Evolutionary conservation across 345 rosid species (phyloP).

Genomic region (Brassica carinata): DNA sequence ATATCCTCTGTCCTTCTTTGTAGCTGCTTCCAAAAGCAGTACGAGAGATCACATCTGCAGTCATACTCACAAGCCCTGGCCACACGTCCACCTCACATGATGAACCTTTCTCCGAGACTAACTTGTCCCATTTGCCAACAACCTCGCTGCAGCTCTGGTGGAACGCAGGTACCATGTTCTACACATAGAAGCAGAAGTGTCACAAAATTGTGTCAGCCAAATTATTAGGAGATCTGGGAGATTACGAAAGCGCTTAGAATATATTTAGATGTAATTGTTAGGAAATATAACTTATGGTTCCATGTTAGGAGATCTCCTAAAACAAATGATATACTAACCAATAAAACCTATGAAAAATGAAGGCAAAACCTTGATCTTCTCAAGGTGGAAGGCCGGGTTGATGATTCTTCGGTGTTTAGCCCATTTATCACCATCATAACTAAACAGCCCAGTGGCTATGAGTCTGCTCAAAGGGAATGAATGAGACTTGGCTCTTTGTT

Average conservation of each 20-base stretch:
- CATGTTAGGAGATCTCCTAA: too few species aligned
- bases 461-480: slow-evolving; percentile 22
- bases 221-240: too few species aligned
- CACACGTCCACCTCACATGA: slow-evolving; percentile 44
- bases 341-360: background rate
- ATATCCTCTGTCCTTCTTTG: slow-evolving; percentile 67
- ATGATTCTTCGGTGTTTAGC: slow-evolving; percentile 44
- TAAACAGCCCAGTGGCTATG: slow-evolving; percentile 35
- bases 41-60: slow-evolving; percentile 49
- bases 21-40: slow-evolving; percentile 72
- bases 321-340: too few species aligned
- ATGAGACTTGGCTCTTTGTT: slow-evolving; percentile 46
- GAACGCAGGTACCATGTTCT: slow-evolving; percentile 42
- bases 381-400: slow-evolving; percentile 52
- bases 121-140: slow-evolving; percentile 37
- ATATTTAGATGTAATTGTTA: too few species aligned
- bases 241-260: too few species aligned
- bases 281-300: too few species aligned
- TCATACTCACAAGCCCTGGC: slow-evolving; percentile 43
- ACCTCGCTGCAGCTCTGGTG: slow-evolving; percentile 37
- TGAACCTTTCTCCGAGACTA: slow-evolving; percentile 24
- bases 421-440: slow-evolving; percentile 49
- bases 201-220: too few species aligned
- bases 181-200: background rate
- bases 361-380: slow-evolving; percentile 44